Evolutionary conservation across 495 filamentous ascomycete genomes (phyloP).

Genomic region (Penicillium cinerascens): DNA sequence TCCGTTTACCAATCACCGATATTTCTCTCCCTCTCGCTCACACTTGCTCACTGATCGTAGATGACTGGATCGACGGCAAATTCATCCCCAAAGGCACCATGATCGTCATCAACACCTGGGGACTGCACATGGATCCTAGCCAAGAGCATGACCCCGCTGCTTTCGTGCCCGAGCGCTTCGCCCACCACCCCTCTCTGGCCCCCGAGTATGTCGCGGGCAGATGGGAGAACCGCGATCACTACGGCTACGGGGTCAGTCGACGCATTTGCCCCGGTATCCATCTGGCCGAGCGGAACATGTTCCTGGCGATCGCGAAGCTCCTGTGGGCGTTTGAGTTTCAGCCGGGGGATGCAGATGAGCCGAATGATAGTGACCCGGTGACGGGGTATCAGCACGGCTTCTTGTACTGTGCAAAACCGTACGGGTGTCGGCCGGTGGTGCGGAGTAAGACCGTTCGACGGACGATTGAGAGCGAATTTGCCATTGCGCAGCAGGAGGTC

Average conservation of each 20-base stretch:
- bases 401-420: too few species aligned
- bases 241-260: conserved; percentile 40
- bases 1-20: too few species aligned
- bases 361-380: too few species aligned
- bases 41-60: too few species aligned
- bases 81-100: conserved; percentile 30
- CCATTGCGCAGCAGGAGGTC: too few species aligned
- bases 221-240: conserved; percentile 29
- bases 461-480: too few species aligned
- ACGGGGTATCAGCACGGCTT: too few species aligned
- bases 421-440: too few species aligned
- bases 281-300: conserved; percentile 55
- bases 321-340: conserved; percentile 54
- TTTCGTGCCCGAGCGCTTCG: conserved; percentile 53
- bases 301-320: conserved; percentile 51
- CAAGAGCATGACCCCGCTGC: conserved; percentile 37
- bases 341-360: too few species aligned
- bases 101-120: conserved; percentile 34
- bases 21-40: too few species aligned
- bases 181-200: conserved; percentile 4
- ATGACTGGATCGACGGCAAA: conserved; percentile 28
- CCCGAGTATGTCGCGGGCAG: conserved; percentile 21
- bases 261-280: conserved; percentile 57
- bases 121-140: conserved; percentile 33
- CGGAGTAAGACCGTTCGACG: too few species aligned